phyloP scores from a whole-genome alignment of 352 stramenopile genomes.

The Phytophthora megakarya region DNA sequence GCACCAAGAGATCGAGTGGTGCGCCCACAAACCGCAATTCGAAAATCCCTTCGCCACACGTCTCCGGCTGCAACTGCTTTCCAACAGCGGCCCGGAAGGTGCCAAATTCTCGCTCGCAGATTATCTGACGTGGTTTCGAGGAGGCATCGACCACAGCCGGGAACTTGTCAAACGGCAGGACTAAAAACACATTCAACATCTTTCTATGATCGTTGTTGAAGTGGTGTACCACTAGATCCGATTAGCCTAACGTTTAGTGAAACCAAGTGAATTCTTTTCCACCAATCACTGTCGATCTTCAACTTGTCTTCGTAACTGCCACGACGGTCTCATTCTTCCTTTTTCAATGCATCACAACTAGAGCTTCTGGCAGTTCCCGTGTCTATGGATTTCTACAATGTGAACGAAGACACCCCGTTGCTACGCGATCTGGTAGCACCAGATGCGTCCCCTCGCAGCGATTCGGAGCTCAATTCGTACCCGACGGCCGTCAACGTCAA shows the following conservation, averaged over 20 bases:
- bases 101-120: conserved; percentile 9
- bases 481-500: background rate
- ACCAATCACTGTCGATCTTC: conserved; percentile 11
- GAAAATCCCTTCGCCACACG: conserved; percentile 21
- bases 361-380: conserved; percentile 6
- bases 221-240: conserved; percentile 12
- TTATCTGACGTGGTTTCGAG: conserved; percentile 22
- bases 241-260: conserved; percentile 12
- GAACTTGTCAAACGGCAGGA: conserved; percentile 11
- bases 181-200: background rate
- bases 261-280: conserved; percentile 19
- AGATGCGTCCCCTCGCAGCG: conserved; percentile 27
- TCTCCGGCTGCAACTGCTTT: conserved; percentile 16
- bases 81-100: conserved; percentile 1
- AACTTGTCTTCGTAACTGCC: conserved; percentile 5
- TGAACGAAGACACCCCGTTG: conserved; percentile 45
- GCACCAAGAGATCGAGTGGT: conserved; percentile 6
- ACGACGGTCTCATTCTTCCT: conserved; percentile 7
- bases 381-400: conserved; percentile 33
- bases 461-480: conserved; percentile 26
- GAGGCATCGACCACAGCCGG: background rate
- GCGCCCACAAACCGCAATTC: conserved; percentile 10
- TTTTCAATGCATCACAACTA: conserved; percentile 11
- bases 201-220: conserved; percentile 14
- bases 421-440: conserved; percentile 17